These are phyloP conservation scores for Fusarium goolgardi DNA, from an alignment of 2,329 filamentous ascomycete species.

Conservation along the genomic window DNA sequence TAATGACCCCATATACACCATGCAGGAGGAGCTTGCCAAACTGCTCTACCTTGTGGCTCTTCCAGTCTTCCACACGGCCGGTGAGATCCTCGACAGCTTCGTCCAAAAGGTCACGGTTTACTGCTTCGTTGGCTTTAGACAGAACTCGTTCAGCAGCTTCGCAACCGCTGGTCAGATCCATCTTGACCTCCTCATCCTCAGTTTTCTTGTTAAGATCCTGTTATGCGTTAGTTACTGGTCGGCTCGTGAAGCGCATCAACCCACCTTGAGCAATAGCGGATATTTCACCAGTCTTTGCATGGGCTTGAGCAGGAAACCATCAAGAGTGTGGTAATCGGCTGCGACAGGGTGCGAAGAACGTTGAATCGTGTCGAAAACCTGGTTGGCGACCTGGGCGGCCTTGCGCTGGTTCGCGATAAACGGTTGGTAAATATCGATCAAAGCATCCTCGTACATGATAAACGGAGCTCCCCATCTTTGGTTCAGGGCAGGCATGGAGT, in stretches of 20 bases:
- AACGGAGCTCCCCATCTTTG: slow-evolving; percentile 98
- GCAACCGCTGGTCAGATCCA: slow-evolving; percentile 80
- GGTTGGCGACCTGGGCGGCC: slow-evolving; percentile 84
- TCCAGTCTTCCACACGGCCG: slow-evolving; percentile 93
- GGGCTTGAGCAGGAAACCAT: slow-evolving; percentile 93
- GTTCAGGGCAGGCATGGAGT: slow-evolving; percentile 77
- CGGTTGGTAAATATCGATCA: slow-evolving; percentile 87
- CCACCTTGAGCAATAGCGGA: slow-evolving; percentile 85
- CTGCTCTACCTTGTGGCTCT: slow-evolving; percentile 87
- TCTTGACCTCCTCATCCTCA: slow-evolving; percentile 75
- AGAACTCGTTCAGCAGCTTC: slow-evolving; percentile 85
- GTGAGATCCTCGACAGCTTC: slow-evolving; percentile 87
- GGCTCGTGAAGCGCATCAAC: slow-evolving; percentile 37
- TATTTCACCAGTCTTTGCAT: slow-evolving; percentile 97
- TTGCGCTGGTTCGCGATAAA: slow-evolving; percentile 97
- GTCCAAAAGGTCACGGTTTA: slow-evolving; percentile 85
- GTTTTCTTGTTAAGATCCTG: slow-evolving; percentile 90
- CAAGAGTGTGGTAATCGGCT: slow-evolving; percentile 85
- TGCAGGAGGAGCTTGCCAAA: slow-evolving; percentile 91
- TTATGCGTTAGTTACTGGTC: slow-evolving; percentile 43
- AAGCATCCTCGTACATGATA: slow-evolving; percentile 83
- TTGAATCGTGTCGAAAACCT: slow-evolving; percentile 88
- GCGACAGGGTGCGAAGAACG: slow-evolving; percentile 82
- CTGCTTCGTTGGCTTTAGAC: slow-evolving; percentile 87
- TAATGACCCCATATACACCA: slow-evolving; percentile 91